Percentiles rank a stretch among this genome's conserved stretches.
phyloP scores from a whole-genome alignment of 495 filamentous ascomycete species.

The Penicillium coffeae region DNA sequence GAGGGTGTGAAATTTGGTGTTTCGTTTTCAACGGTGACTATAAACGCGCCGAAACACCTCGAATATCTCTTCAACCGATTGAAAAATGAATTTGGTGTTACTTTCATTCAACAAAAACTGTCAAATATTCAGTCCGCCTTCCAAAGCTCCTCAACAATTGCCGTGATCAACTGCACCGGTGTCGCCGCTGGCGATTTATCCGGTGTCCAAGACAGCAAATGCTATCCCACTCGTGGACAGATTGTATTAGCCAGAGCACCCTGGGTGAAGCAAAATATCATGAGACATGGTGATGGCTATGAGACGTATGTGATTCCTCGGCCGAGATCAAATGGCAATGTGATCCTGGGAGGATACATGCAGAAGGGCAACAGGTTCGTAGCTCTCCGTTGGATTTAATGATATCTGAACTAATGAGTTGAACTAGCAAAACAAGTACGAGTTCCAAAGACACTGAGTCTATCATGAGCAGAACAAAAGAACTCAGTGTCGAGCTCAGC shows the following conservation, averaged over 20 bases:
- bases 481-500: slow-evolving; percentile 15
- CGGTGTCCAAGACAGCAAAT: slow-evolving; percentile 24
- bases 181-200: slow-evolving; percentile 18
- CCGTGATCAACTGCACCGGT: slow-evolving; percentile 32
- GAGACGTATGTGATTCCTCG: slow-evolving; percentile 35
- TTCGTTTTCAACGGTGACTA: slow-evolving; percentile 25
- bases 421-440: slow-evolving; percentile 1
- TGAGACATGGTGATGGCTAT: slow-evolving; percentile 32
- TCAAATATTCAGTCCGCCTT: slow-evolving; percentile 20
- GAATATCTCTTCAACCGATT: slow-evolving; percentile 11
- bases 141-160: slow-evolving; percentile 15
- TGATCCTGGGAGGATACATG: slow-evolving; percentile 30
- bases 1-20: slow-evolving; percentile 23
- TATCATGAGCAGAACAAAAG: slow-evolving; percentile 23
- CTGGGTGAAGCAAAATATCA: slow-evolving; percentile 22
- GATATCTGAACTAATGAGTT: neutral
- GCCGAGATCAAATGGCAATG: slow-evolving; percentile 26
- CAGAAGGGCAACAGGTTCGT: slow-evolving; percentile 21
- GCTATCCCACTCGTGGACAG: slow-evolving; percentile 35
- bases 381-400: neutral
- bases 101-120: slow-evolving; percentile 19
- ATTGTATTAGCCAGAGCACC: slow-evolving; percentile 36
- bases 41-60: slow-evolving; percentile 28
- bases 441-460: slow-evolving; percentile 20
- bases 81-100: slow-evolving; percentile 14